Evolutionary conservation across 352 stramenopile genomes (phyloP), one percentile per base, ranked within the genome.

Genomic region (Globisporangium alternatum): DNA sequence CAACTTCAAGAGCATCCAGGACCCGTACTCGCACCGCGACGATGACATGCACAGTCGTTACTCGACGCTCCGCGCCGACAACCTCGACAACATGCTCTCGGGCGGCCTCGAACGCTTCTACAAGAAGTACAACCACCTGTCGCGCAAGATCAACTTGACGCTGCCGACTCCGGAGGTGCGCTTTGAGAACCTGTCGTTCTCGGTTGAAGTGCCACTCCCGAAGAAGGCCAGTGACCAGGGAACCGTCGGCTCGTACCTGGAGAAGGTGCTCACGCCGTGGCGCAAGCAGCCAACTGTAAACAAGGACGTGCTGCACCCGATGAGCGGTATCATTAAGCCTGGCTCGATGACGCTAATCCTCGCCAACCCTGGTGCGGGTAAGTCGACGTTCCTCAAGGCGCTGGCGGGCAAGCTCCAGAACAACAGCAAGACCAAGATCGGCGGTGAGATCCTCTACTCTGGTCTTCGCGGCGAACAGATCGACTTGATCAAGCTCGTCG

Each of bases 61-160:
- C 66, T 75, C 61, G 56, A 89, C 83, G 35, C 69, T 92, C 53
- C 75, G 83, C 15, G 78, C 83, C 37, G 80, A 86, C 39, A 75
- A 90, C 59, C 61, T 93, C 25, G 84, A 91, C 57, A 80, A 68
- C 30, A 91, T 89, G 80, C 71, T 93, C 1, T 76, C 77, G 47
- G 84, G 84, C 25, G 84, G 84, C 0, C 69, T 93, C 3, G 84
- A 93, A 44, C 72, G 69, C 19, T 93, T 93, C 66, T 93, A 93
- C 75, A 86, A 89, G 62, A 93, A 93, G 66, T 93, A 91, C 75
- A 70, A 90, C 62, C 76, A 90, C 60, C 31, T 89, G 3, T 91
- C 79, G 5, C 72, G 69, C 39, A 90, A 90, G 68, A 74, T 90
- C 57, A 90, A 91, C 74, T 60, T 82, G 21, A 65, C 75, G 57